These are phyloP conservation scores for Kockiozyma suomiensis DNA, from an alignment of 805 yeast species.

Conservation along the genomic window DNA sequence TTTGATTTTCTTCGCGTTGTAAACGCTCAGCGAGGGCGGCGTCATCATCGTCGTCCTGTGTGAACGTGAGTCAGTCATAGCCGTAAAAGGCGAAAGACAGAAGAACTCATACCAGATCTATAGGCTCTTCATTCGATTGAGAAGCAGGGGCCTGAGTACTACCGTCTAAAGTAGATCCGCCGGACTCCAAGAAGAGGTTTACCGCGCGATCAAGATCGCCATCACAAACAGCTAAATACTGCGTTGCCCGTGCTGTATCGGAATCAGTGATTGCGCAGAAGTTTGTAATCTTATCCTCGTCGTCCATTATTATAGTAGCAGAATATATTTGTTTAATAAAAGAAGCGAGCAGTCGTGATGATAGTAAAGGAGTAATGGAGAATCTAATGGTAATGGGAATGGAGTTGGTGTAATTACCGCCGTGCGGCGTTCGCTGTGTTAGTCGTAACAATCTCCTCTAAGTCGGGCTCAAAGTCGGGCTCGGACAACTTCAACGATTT, in stretches of 20 bases:
- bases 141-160: constrained; percentile 7
- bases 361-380: no score
- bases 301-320: constrained; percentile 15
- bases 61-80: not conserved
- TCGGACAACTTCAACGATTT: no score
- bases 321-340: no score
- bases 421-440: not conserved
- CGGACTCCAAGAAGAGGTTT: constrained; percentile 70
- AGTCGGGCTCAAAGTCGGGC: no score
- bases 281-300: constrained; percentile 58
- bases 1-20: constrained; percentile 38
- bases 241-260: constrained; percentile 68
- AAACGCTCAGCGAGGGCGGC: constrained; percentile 36
- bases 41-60: constrained; percentile 29
- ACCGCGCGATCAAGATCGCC: constrained; percentile 82
- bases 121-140: not conserved
- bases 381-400: no score
- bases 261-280: constrained; percentile 85
- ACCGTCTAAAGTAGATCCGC: constrained; percentile 42
- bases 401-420: not conserved
- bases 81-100: not conserved
- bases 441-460: no score
- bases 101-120: not conserved
- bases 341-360: no score
- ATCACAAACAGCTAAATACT: constrained; percentile 77